Base-by-base conservation (phyloP, 1,139 yeast genomes). In the Yamadazyma atmosphaerica region DNA sequence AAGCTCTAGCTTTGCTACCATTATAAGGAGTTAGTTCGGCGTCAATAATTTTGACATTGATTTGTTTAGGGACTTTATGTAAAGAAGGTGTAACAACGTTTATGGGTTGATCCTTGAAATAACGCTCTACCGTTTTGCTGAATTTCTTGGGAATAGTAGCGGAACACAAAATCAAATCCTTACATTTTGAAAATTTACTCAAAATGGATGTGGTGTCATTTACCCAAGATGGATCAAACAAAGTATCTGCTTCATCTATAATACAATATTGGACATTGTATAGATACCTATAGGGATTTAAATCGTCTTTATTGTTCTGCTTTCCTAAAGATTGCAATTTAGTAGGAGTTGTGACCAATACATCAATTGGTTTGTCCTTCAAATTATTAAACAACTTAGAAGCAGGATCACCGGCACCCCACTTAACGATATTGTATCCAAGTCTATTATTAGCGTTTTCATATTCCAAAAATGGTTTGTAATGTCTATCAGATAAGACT, bases 181-280 rank as follows among this genome's bases (percentile, higher is more conserved):
- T 68, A 29, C 85, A 65, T 42, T 77, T 74, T 3, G 74, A 68
- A 58, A 86, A 72, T 37, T 65, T 60, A 33, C 68, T 69, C 24
- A 89, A 61, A 0, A 79, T 74, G 4, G 69, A 60, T 47, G 79
- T 74, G 1, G 96, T 87, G 42, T 82, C 83, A 26, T 76, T 76
- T 12, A 81, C 64, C 77, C 92, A 90, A 0, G 95, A 84, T 38
- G 79, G 77, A 54, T 90, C 96, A 81, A 92, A 75, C 39, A 92
- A 66, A 0, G 97, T 86, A 60, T 92, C 98, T 0, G 98, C 98
- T 60, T 92, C 98, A 58, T 92, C 98, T n/a, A 86, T 76, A 3
- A 86, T 90, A 39, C 86, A 70, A 50, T 76, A 83, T 21, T 75
- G 72, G 0, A 80, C 76, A 26, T 64, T 63, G 5, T 65, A 60